These are phyloP conservation scores for Parmelia sp. DNA, from an alignment of 495 filamentous ascomycete species.

Conservation along the genomic window DNA sequence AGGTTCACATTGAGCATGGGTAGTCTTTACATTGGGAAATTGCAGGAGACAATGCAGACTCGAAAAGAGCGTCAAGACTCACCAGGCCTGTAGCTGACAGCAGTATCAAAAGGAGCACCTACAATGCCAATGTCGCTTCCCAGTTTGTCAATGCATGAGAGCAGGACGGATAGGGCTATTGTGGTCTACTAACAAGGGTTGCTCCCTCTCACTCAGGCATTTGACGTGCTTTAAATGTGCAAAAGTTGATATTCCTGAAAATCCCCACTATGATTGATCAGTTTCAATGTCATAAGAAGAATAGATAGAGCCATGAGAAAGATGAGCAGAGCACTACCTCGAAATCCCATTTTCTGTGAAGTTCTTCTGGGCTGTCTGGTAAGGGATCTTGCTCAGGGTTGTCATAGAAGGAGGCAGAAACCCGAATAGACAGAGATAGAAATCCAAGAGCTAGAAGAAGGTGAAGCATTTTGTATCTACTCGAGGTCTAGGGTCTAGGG, in stretches of 20 bases:
- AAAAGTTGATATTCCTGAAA: constrained; percentile 73
- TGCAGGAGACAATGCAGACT: constrained; percentile 26
- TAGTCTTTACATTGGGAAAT: not conserved
- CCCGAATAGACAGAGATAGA: not conserved
- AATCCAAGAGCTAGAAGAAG: not conserved
- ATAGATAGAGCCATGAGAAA: not conserved
- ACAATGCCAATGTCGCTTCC: constrained; percentile 66
- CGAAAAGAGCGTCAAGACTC: constrained; percentile 10
- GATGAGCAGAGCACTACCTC: constrained; percentile 35
- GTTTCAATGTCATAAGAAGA: not conserved
- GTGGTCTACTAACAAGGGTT: constrained; percentile 37
- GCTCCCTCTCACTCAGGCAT: constrained; percentile 62
- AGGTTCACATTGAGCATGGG: constrained; percentile 25
- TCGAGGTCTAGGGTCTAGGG: too few relatives aligned
- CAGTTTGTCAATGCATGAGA: not conserved
- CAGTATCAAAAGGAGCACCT: constrained; percentile 80
- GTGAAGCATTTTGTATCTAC: constrained; percentile 1
- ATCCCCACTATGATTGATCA: constrained; percentile 54
- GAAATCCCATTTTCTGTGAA: constrained; percentile 49
- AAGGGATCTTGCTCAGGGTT: constrained; percentile 26
- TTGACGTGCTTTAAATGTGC: constrained; percentile 70
- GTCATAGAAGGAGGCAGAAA: constrained; percentile 25
- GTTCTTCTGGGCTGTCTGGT: constrained; percentile 31
- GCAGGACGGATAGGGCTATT: not conserved
- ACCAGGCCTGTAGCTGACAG: constrained; percentile 73